These are phyloP conservation scores for Lasiodiplodia hormozganensis DNA, from an alignment of 2,329 filamentous ascomycete genomes.

Conservation along the genomic window DNA sequence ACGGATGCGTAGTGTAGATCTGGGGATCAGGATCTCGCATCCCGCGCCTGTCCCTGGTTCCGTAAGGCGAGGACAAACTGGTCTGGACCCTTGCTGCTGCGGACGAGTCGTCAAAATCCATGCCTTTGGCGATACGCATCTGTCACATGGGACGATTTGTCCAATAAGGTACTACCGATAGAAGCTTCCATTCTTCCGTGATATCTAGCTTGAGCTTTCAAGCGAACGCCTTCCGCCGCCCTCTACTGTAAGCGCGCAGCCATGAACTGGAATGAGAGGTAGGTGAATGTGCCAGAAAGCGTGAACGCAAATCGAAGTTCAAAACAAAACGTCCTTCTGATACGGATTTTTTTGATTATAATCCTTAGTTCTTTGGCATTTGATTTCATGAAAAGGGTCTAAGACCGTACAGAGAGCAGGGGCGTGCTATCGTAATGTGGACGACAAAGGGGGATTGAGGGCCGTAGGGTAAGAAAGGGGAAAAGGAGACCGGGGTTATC, in stretches of 20 bases:
- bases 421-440: slow-evolving; percentile 29
- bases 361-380: slow-evolving; percentile 29
- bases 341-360: slow-evolving; percentile 1
- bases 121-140: background rate
- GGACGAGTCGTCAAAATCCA: too few relatives aligned
- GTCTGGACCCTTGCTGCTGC: background rate
- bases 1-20: background rate
- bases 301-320: background rate
- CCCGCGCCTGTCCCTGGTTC: background rate
- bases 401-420: slow-evolving; percentile 28
- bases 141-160: background rate
- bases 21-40: background rate
- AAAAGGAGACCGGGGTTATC: slow-evolving; percentile 25
- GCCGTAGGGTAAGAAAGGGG: slow-evolving; percentile 25
- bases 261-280: background rate
- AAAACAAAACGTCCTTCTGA: background rate
- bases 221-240: background rate
- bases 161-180: background rate
- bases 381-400: slow-evolving; percentile 29
- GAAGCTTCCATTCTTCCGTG: slow-evolving; percentile 17
- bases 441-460: slow-evolving; percentile 28
- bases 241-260: background rate
- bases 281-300: background rate
- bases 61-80: background rate
- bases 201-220: slow-evolving; percentile 6